Conservation (phyloP, 2,329 filamentous ascomycete species). For the Monilinia fructicola region DNA sequence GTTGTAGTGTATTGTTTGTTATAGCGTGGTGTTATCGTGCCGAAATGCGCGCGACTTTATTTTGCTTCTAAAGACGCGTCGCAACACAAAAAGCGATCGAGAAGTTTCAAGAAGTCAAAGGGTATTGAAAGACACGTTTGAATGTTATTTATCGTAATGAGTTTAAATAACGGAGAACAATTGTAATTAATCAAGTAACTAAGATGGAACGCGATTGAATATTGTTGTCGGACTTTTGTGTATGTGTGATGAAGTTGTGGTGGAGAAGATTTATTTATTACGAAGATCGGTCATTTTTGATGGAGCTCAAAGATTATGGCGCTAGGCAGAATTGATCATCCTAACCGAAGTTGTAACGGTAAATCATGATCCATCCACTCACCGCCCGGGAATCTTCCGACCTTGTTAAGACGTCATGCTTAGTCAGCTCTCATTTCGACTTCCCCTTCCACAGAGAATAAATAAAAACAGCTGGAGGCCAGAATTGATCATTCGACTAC, state of each 20-base stretch:
- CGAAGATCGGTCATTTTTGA: not conserved
- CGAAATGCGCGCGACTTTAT: not conserved
- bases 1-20: not conserved
- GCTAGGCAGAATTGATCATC: not conserved
- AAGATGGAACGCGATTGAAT: not conserved
- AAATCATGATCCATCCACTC: not conserved
- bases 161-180: not conserved
- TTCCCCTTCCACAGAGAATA: not conserved
- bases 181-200: not conserved
- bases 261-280: constrained; percentile 1
- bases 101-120: not conserved
- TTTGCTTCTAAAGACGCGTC: constrained; percentile 5
- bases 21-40: not conserved
- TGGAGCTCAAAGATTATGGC: constrained; percentile 6
- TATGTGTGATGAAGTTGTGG: not conserved
- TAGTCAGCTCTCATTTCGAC: not conserved
- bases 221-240: not conserved
- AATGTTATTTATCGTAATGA: not conserved
- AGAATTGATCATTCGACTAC: no score
- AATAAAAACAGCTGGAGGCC: no score
- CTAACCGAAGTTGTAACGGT: not conserved
- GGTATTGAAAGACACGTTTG: not conserved
- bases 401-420: not conserved
- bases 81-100: not conserved
- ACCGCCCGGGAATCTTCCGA: not conserved